Evolutionary conservation across 371 early-diverging fungal genomes (phyloP).

Genomic region (Circinella minor): DNA sequence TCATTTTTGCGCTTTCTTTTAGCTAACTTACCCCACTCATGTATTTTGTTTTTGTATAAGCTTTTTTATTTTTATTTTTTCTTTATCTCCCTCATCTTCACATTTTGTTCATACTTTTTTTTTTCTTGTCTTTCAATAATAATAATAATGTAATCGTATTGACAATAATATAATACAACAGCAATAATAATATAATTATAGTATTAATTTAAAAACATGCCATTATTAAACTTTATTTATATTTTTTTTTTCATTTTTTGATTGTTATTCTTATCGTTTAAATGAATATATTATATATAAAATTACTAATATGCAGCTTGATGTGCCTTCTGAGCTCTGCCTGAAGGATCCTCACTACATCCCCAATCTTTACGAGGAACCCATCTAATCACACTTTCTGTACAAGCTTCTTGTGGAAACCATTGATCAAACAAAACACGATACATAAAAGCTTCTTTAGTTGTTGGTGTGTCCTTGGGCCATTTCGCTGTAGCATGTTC

Average conservation of each 20-base stretch:
- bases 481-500: slow-evolving; percentile 73
- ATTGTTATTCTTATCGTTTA: too few relatives aligned
- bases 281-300: too few relatives aligned
- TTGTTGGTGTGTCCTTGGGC: slow-evolving; percentile 89
- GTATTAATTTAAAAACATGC: not conserved
- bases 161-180: not conserved
- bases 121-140: not conserved
- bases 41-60: slow-evolving; percentile 1
- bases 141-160: not conserved
- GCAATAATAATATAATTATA: not conserved
- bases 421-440: slow-evolving; percentile 89
- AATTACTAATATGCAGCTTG: slow-evolving; percentile 62
- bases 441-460: slow-evolving; percentile 97
- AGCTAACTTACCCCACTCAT: not conserved
- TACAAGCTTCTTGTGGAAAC: slow-evolving; percentile 91
- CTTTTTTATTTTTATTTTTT: not conserved
- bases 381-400: slow-evolving; percentile 92
- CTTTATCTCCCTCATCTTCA: not conserved
- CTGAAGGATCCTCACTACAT: slow-evolving; percentile 95
- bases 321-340: slow-evolving; percentile 94
- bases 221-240: not conserved
- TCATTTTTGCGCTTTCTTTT: too few relatives aligned
- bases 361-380: slow-evolving; percentile 97
- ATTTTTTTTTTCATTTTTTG: not conserved
- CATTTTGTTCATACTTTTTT: slow-evolving; percentile 1